Conservation (phyloP, 2,329 filamentous ascomycete species). For the Colletotrichum horii region DNA sequence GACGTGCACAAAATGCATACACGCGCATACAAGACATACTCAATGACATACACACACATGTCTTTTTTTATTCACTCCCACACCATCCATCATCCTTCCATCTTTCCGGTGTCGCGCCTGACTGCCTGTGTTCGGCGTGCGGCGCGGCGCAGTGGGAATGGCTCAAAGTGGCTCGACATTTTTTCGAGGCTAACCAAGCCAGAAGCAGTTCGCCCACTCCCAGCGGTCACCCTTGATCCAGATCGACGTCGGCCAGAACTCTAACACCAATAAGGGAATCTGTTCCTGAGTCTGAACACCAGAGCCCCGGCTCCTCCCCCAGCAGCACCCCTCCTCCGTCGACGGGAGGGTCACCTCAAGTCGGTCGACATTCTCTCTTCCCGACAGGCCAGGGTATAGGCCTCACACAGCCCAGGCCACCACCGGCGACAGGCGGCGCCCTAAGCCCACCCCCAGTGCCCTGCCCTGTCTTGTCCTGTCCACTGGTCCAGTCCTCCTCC, state of each 20-base stretch:
- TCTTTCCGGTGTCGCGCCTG: neutral
- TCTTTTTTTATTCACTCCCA: neutral
- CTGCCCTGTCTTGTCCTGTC: neutral
- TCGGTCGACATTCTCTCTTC: neutral
- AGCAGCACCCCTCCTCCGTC: neutral
- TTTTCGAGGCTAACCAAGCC: slow-evolving; percentile 15
- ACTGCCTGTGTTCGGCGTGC: slow-evolving; percentile 14
- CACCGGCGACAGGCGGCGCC: neutral
- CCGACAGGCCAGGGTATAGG: neutral
- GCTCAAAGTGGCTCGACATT: slow-evolving; percentile 19
- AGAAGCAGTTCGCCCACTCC: slow-evolving; percentile 11
- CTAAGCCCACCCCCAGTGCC: neutral
- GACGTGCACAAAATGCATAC: neutral
- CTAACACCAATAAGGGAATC: slow-evolving; percentile 21
- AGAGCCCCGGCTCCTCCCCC: neutral
- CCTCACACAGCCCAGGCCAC: neutral
- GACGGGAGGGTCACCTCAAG: neutral
- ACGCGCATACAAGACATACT: neutral
- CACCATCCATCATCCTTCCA: neutral
- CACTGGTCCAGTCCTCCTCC: neutral
- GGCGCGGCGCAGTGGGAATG: slow-evolving; percentile 10
- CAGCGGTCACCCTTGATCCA: slow-evolving; percentile 19
- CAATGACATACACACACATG: neutral
- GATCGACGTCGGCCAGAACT: slow-evolving; percentile 22
- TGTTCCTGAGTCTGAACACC: slow-evolving; percentile 10